A percentile compares a stretch with the other conserved stretches of the same genome.
Evolutionary conservation across 768 basidiomycete species (phyloP).

Genomic region (Tulasnella sp.): DNA sequence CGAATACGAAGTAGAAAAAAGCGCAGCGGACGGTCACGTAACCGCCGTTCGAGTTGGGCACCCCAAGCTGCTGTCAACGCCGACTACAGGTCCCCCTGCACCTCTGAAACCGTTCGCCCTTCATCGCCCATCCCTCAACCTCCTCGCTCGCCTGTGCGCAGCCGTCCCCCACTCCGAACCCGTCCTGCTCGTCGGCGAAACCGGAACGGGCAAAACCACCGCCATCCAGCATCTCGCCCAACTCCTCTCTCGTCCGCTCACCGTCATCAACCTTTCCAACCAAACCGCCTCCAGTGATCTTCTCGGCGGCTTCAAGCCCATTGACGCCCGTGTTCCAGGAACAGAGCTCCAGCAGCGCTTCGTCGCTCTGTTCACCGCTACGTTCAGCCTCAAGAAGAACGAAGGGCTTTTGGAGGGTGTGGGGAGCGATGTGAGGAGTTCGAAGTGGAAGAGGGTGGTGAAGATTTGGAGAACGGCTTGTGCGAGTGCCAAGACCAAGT

Average conservation of each 20-base stretch:
- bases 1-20: slow-evolving; percentile 61
- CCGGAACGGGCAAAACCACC: slow-evolving; percentile 97
- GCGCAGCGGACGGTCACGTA: slow-evolving; percentile 54
- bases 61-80: slow-evolving; percentile 42
- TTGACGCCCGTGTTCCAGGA: slow-evolving; percentile 79
- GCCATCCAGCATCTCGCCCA: slow-evolving; percentile 81
- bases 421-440: slow-evolving; percentile 71
- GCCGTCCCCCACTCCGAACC: slow-evolving; percentile 74
- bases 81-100: slow-evolving; percentile 38
- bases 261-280: slow-evolving; percentile 90
- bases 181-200: slow-evolving; percentile 90
- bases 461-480: slow-evolving; percentile 77
- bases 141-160: slow-evolving; percentile 76
- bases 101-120: slow-evolving; percentile 70
- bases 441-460: slow-evolving; percentile 79
- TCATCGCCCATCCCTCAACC: slow-evolving; percentile 71
- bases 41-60: slow-evolving; percentile 60
- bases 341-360: slow-evolving; percentile 66
- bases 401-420: slow-evolving; percentile 78
- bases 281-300: slow-evolving; percentile 95
- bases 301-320: slow-evolving; percentile 90
- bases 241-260: slow-evolving; percentile 64
- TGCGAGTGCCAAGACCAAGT: slow-evolving; percentile 28
- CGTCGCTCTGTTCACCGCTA: slow-evolving; percentile 72
- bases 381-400: slow-evolving; percentile 89